Evolutionary conservation across 768 basidiomycete species (phyloP).

Genomic region (Mycena belliarum): DNA sequence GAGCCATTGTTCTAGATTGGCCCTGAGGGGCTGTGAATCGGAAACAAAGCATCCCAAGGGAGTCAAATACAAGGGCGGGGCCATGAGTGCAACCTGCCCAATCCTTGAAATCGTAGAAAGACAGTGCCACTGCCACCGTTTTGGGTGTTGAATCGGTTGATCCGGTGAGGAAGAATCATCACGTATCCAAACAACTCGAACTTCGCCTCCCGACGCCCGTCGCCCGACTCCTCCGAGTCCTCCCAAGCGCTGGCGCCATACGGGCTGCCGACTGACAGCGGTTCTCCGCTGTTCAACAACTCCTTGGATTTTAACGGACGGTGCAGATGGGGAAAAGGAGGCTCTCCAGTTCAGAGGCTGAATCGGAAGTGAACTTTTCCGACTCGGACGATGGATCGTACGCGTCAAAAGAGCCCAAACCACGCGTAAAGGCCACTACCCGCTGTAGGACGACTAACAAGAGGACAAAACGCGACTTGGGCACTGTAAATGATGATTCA

Average conservation of each 20-base stretch:
- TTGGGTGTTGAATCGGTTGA: no score
- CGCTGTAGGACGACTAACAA: constrained; percentile 4
- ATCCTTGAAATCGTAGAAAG: no score
- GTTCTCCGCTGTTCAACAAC: no score
- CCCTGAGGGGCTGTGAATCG: constrained; percentile 1
- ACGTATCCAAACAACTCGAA: no score
- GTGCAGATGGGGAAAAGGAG: constrained; percentile 18
- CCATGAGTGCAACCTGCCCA: constrained; percentile 5
- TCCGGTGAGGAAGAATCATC: no score
- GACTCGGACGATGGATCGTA: constrained; percentile 14
- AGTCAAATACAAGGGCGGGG: constrained; percentile 21
- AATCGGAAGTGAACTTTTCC: constrained; percentile 7
- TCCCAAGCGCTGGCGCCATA: no score
- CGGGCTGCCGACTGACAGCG: no score
- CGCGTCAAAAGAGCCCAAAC: constrained; percentile 8
- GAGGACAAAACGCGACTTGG: constrained; percentile 13
- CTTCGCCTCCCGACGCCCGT: no score
- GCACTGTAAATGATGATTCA: constrained; percentile 15
- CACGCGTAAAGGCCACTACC: constrained; percentile 1
- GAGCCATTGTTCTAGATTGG: constrained; percentile 20
- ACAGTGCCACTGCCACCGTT: no score
- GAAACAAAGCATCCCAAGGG: constrained; percentile 10
- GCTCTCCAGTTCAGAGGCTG: background rate
- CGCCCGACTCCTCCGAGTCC: no score
- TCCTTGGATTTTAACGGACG: background rate